These are phyloP conservation scores for Ceratocystis colombiana DNA, from an alignment of 2,329 filamentous ascomycete genomes.

Conservation along the genomic window DNA sequence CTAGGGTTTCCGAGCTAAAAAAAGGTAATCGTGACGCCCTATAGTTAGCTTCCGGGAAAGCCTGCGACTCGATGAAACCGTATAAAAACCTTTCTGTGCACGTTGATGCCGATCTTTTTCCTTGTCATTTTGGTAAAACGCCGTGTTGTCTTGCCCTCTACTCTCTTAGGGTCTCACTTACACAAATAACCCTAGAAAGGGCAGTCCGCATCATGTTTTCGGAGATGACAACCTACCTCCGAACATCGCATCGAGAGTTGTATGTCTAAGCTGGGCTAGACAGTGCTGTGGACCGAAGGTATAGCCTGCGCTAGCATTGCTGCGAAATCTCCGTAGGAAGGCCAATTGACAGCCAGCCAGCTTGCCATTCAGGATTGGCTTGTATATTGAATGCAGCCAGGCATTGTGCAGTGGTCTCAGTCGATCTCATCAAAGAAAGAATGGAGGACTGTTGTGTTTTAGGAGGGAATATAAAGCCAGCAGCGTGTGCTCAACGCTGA, in stretches of 20 bases:
- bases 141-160: not conserved
- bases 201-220: too few species aligned
- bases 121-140: not conserved
- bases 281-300: too few species aligned
- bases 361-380: too few species aligned
- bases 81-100: not conserved
- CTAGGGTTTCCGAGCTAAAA: not conserved
- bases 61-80: not conserved
- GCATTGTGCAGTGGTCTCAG: not conserved
- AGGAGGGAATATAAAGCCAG: not conserved
- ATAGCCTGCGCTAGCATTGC: too few species aligned
- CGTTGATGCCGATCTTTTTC: not conserved
- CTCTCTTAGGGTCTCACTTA: conserved; percentile 4
- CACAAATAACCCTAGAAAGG: not conserved
- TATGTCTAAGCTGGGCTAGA: too few species aligned
- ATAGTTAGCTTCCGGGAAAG: not conserved
- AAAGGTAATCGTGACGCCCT: not conserved
- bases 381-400: not conserved
- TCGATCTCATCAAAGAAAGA: too few species aligned
- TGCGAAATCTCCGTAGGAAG: too few species aligned
- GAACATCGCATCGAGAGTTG: too few species aligned
- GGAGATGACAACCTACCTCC: too few species aligned
- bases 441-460: too few species aligned
- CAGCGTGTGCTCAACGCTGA: not conserved
- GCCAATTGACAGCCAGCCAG: too few species aligned